Base-by-base conservation (phyloP, 208 protist genomes). In the Acanthamoeba sp. region DNA sequence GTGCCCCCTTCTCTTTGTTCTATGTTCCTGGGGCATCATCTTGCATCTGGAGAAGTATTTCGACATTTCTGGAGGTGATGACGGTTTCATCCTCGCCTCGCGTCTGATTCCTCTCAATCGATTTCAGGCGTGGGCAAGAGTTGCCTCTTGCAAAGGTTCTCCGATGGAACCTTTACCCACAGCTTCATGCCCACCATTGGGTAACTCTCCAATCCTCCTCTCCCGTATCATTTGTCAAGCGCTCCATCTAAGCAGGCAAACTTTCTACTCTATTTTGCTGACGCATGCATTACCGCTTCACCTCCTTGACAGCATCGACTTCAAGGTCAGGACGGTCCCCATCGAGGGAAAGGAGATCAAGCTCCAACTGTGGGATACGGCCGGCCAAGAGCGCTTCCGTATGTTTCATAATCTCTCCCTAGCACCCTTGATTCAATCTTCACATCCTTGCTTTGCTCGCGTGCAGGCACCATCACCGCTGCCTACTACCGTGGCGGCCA, bases 401-500 rank as follows among this genome's bases (percentile, higher is more conserved):
- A 94, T 45, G 73, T 29, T 52, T n/a, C 16, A n/a, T 95, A 0
- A 12, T 62, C 50, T 95, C 22, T n/a, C 40, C 38, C 42, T 82
- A 20, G n/a, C 80, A 59, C 38, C 80, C 36, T 38, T 88, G 38
- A 24, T 95, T 20, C 24, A 71, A 52, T 91, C n/a, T 34, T 42
- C 38, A 24, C 34, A 71, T 69, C 24, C 14, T 55, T n/a, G 29
- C 42, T 73, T 76, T 34, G 0, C 7, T 36, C 9, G 1, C 50
- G 40, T 50, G 88, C 94, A 76, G 88, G 91, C 29, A 38, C 80
- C 94, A 71, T 80, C 71, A 80, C 71, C 27, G 36, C 36, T 12
- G 97, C 98, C 0, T 99, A 99, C 93, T 99, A 99, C 95, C 90
- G 98, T 48, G 98, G 98, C 50, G 98, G 98, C n/a, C 98, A 98